Evolutionary conservation across 139 green algal genomes (phyloP).

Genomic region (Coelastrella sp.): DNA sequence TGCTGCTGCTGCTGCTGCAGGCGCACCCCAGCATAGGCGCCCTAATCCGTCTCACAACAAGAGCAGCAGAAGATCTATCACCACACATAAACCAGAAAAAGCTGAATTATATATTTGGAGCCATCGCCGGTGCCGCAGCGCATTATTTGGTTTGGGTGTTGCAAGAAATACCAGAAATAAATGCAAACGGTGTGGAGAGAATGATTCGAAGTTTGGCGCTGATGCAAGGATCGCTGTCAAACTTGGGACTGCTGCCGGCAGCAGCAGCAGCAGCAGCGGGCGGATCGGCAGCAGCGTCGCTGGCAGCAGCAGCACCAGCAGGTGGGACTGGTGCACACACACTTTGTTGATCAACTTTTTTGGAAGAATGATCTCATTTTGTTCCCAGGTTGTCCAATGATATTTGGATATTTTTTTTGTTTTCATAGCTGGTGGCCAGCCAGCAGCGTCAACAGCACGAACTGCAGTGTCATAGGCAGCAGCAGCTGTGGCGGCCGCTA

Average conservation of each 20-base stretch:
- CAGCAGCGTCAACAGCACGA: too few species aligned
- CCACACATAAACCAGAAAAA: slow-evolving; percentile 55
- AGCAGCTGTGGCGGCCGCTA: too few species aligned
- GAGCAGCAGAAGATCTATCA: slow-evolving; percentile 68
- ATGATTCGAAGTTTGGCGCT: slow-evolving; percentile 66
- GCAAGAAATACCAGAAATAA: slow-evolving; percentile 67
- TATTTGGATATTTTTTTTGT: too few species aligned
- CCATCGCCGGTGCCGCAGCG: slow-evolving; percentile 56
- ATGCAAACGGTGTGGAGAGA: slow-evolving; percentile 68
- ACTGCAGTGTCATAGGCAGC: too few species aligned
- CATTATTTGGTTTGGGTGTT: slow-evolving; percentile 75
- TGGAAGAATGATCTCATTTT: too few species aligned
- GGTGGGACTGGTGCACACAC: too few species aligned
- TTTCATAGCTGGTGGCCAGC: too few species aligned
- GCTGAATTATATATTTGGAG: slow-evolving; percentile 73
- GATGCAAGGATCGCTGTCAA: slow-evolving; percentile 11
- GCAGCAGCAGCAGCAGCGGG: not conserved
- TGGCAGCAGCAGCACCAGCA: not conserved
- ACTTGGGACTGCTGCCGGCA: not conserved
- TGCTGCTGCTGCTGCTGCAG: slow-evolving; percentile 7
- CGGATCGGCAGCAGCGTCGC: not conserved
- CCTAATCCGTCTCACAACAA: slow-evolving; percentile 39
- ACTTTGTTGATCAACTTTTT: too few species aligned
- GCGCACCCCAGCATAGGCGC: slow-evolving; percentile 23
- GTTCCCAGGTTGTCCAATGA: too few species aligned